Evolutionary conservation across 2,329 filamentous ascomycete genomes (phyloP).

Genomic region (Pestalotiopsis sp.): DNA sequence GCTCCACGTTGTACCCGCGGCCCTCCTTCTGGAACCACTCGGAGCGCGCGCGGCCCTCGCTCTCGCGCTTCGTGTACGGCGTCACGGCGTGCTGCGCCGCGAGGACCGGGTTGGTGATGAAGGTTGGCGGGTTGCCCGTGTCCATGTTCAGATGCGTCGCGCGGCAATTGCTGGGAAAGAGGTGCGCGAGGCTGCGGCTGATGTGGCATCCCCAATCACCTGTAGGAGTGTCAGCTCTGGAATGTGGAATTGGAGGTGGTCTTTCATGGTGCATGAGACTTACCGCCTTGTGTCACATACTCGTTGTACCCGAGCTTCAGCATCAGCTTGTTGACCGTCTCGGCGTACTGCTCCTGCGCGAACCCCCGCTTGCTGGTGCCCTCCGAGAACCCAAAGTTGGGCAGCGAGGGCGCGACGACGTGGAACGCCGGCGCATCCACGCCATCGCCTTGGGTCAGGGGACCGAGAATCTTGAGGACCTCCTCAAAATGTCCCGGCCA

Average conservation of each 20-base stretch:
- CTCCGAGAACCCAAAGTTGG: constrained; percentile 53
- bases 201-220: constrained; percentile 74
- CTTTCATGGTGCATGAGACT: neutral
- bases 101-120: constrained; percentile 55
- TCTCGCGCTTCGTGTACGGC: constrained; percentile 55
- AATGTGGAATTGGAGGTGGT: neutral
- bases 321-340: constrained; percentile 71
- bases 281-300: constrained; percentile 45
- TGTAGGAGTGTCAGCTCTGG: constrained; percentile 10
- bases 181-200: constrained; percentile 60
- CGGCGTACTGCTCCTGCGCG: constrained; percentile 61
- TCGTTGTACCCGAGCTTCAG: constrained; percentile 64
- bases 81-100: constrained; percentile 58
- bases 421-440: constrained; percentile 48
- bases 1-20: constrained; percentile 59
- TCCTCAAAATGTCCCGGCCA: constrained; percentile 72
- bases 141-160: constrained; percentile 66
- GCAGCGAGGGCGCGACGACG: constrained; percentile 60
- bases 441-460: constrained; percentile 39
- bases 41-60: constrained; percentile 52
- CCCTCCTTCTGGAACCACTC: constrained; percentile 62
- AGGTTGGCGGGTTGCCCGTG: constrained; percentile 47
- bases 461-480: constrained; percentile 62
- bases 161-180: constrained; percentile 59
- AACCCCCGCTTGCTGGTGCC: constrained; percentile 54